Conservation (phyloP, 2,329 filamentous ascomycete species). For the Tricladium varicosporioides region DNA sequence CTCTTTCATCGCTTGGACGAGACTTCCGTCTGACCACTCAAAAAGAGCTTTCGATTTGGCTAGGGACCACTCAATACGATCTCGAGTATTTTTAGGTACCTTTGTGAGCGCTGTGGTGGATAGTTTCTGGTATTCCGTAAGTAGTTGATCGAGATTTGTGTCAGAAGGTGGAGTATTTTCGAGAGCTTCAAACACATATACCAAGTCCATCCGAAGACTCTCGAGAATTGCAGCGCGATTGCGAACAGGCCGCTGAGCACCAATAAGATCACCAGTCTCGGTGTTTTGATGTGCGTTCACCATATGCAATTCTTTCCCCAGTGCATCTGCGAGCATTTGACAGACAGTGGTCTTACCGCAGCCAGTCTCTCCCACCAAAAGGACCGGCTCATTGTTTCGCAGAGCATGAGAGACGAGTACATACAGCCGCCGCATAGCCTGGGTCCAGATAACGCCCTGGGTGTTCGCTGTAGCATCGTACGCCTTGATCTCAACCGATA, state of each 20-base stretch:
- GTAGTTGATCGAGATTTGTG: slow-evolving; percentile 54
- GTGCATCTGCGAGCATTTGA: slow-evolving; percentile 82
- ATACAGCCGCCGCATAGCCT: slow-evolving; percentile 88
- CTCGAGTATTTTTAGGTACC: slow-evolving; percentile 31
- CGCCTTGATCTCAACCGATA: slow-evolving; percentile 54
- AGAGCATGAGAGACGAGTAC: slow-evolving; percentile 85
- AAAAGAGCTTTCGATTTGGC: slow-evolving; percentile 81
- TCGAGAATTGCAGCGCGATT: slow-evolving; percentile 75
- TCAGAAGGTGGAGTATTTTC: slow-evolving; percentile 55
- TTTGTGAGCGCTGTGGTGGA: slow-evolving; percentile 45
- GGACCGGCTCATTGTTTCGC: slow-evolving; percentile 85
- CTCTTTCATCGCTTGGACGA: slow-evolving; percentile 89
- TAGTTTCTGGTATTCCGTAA: slow-evolving; percentile 40
- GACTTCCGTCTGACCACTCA: slow-evolving; percentile 91
- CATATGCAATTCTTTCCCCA: slow-evolving; percentile 74
- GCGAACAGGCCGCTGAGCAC: slow-evolving; percentile 86
- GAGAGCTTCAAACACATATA: slow-evolving; percentile 39
- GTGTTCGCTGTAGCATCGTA: slow-evolving; percentile 46
- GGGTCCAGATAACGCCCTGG: slow-evolving; percentile 85
- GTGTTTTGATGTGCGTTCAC: slow-evolving; percentile 98
- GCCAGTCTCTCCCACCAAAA: slow-evolving; percentile 94
- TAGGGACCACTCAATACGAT: slow-evolving; percentile 44
- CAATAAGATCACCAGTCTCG: slow-evolving; percentile 95
- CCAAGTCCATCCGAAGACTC: slow-evolving; percentile 61
- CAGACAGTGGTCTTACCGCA: slow-evolving; percentile 98